Conservation (phyloP, 2,329 filamentous ascomycete species). For the Phialemoniopsis sp. region DNA sequence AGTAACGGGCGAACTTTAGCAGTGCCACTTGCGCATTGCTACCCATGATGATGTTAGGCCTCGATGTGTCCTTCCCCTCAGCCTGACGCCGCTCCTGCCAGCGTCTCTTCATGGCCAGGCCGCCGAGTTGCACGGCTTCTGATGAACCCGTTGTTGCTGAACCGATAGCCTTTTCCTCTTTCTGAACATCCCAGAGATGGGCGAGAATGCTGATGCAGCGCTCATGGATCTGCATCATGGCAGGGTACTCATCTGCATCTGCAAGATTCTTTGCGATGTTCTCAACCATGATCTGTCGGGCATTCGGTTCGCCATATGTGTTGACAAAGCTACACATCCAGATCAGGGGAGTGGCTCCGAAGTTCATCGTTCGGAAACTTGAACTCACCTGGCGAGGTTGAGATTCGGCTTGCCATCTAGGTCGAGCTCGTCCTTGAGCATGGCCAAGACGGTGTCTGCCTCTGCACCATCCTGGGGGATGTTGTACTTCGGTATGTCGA, state of each 20-base stretch:
- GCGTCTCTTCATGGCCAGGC: constrained; percentile 69
- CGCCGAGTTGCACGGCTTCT: constrained; percentile 67
- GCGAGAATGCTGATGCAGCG: constrained; percentile 67
- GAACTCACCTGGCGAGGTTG: constrained; percentile 53
- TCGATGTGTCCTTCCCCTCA: constrained; percentile 57
- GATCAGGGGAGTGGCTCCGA: too few species aligned
- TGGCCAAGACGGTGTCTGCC: constrained; percentile 60
- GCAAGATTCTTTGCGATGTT: constrained; percentile 69
- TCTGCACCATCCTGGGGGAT: constrained; percentile 54
- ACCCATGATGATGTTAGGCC: constrained; percentile 73
- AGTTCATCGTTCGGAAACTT: neutral
- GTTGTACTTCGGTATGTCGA: constrained; percentile 55
- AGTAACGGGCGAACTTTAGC: constrained; percentile 71
- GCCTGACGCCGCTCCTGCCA: constrained; percentile 62
- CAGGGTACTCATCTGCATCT: constrained; percentile 65
- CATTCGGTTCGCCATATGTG: constrained; percentile 68
- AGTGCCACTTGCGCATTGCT: constrained; percentile 69
- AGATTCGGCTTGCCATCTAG: constrained; percentile 63
- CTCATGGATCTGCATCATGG: constrained; percentile 55
- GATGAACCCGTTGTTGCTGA: constrained; percentile 68
- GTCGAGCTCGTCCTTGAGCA: constrained; percentile 60
- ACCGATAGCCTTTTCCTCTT: constrained; percentile 61
- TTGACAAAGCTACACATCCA: constrained; percentile 59
- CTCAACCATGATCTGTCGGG: constrained; percentile 60
- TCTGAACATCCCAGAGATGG: constrained; percentile 59